Conservation (phyloP, 2,329 filamentous ascomycete genomes). For the Fusarium hostae region DNA sequence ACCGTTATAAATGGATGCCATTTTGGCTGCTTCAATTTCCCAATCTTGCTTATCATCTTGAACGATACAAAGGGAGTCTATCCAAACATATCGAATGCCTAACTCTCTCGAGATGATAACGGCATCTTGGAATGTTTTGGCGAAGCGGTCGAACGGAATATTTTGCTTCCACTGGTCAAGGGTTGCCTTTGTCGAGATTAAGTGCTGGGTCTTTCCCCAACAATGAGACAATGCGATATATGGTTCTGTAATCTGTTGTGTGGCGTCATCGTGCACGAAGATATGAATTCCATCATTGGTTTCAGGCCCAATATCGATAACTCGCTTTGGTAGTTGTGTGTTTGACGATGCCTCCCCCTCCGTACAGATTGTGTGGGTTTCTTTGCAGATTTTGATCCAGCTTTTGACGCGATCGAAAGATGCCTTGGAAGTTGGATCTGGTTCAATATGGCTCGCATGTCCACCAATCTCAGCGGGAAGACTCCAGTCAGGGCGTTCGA, state of each 20-base stretch:
- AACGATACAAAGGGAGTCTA: conserved; percentile 45
- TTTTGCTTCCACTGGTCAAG: conserved; percentile 31
- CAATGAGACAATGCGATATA: conserved; percentile 42
- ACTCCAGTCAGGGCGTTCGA: conserved; percentile 15
- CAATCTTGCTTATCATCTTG: conserved; percentile 43
- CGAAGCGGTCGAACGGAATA: conserved; percentile 26
- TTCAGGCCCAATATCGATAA: conserved; percentile 29
- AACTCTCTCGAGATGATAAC: conserved; percentile 30
- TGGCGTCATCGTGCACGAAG: conserved; percentile 21
- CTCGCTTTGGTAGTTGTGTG: conserved; percentile 32
- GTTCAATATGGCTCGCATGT: conserved; percentile 21
- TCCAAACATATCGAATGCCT: conserved; percentile 42
- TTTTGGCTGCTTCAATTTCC: conserved; percentile 43
- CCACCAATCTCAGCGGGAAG: conserved; percentile 14
- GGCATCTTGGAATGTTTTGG: conserved; percentile 38
- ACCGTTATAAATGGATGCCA: conserved; percentile 43
- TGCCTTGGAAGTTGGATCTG: conserved; percentile 16
- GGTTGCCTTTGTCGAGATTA: conserved; percentile 20
- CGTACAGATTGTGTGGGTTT: conserved; percentile 19
- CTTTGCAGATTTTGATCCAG: conserved; percentile 34
- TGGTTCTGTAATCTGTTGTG: background rate
- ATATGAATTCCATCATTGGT: conserved; percentile 34
- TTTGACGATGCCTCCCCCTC: conserved; percentile 16
- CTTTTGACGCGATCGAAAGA: conserved; percentile 26
- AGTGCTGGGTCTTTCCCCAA: conserved; percentile 31